Base-by-base conservation (phyloP, 345 rosid species). In the Ailanthus altissimus region DNA sequence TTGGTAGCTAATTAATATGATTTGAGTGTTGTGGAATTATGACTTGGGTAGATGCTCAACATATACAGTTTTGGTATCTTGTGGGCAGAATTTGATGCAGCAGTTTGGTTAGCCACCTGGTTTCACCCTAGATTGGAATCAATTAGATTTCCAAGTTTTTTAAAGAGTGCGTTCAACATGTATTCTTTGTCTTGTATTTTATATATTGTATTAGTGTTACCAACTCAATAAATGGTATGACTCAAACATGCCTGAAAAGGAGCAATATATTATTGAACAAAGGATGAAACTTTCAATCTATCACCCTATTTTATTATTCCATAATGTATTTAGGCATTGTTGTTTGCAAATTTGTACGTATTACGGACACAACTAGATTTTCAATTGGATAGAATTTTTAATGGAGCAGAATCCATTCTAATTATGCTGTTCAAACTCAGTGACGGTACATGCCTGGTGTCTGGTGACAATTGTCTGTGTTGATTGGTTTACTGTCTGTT, bases 221-320 rank as follows among this genome's bases (percentile, higher is more conserved):
- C 57, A 67, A 67, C 57, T 67, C 40, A 69, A 20, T n/a, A 56
- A 71, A 21, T 71, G 75, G 14, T 2, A n/a, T 6, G 5, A 54
- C 20, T 1, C 15, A 25, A 40, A 71, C 32, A 72, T 72, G 47
- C 47, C 14, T n/a, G 14, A 9, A n/a, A n/a, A 32, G 14, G 45
- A 70, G 20, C n/a, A 3, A 14, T 68, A 28, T 13, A 23, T 59
- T 59, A 28, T 11, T 26, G 63, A 59, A 23, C 21, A 16, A 32
- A 2, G 5, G 23, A 10, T 8, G n/a, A 43, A n/a, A 18, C 6
- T 21, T 66, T 21, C 18, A 21, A 8, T 18, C 42, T 42, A 6
- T 18, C 20, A 9, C n/a, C 38, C 4, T 6, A 49, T 28, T 46
- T 32, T 28, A 36, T 15, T 50, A 51, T 53, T 26, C 1, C 32